Percentiles rank a stretch among this genome's conserved stretches.
Conservation (phyloP, 2,329 filamentous ascomycete genomes). For the Sclerotinia borealis region DNA sequence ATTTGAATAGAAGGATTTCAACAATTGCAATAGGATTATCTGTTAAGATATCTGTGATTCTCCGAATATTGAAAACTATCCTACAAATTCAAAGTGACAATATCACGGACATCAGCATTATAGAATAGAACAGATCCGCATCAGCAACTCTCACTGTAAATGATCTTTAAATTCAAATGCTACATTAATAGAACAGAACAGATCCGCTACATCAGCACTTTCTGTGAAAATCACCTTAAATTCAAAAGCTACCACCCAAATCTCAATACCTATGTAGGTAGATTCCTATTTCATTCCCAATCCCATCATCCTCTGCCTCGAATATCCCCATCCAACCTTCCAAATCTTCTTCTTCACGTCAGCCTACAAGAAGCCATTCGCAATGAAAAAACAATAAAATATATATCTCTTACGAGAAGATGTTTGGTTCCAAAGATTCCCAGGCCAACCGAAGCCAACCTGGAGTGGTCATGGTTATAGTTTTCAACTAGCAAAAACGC, state of each 20-base stretch:
- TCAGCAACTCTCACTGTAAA: too few relatives aligned
- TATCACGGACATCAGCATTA: too few relatives aligned
- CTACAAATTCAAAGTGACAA: too few relatives aligned
- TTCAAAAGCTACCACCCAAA: not conserved
- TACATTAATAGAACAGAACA: too few relatives aligned
- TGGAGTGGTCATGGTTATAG: constrained; percentile 63
- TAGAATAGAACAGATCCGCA: too few relatives aligned
- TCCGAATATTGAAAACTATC: too few relatives aligned
- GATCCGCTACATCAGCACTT: too few relatives aligned
- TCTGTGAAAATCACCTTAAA: too few relatives aligned
- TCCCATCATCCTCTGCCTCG: not conserved
- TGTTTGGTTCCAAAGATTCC: constrained; percentile 70
- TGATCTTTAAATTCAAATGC: too few relatives aligned
- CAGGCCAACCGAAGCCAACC: constrained; percentile 59
- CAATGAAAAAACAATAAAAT: constrained; percentile 46
- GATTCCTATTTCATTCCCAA: not conserved
- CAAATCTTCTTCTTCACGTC: constrained; percentile 50
- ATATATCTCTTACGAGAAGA: constrained; percentile 32
- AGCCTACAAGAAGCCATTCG: constrained; percentile 39
- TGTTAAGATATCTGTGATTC: too few relatives aligned
- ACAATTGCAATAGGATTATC: not conserved
- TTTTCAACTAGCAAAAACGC: constrained; percentile 70
- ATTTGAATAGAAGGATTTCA: not conserved
- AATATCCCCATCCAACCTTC: not conserved
- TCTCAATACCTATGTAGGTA: too few relatives aligned